Base-by-base conservation (phyloP, 192 early-diverging fungal species). In the Coemansia sp. region DNA sequence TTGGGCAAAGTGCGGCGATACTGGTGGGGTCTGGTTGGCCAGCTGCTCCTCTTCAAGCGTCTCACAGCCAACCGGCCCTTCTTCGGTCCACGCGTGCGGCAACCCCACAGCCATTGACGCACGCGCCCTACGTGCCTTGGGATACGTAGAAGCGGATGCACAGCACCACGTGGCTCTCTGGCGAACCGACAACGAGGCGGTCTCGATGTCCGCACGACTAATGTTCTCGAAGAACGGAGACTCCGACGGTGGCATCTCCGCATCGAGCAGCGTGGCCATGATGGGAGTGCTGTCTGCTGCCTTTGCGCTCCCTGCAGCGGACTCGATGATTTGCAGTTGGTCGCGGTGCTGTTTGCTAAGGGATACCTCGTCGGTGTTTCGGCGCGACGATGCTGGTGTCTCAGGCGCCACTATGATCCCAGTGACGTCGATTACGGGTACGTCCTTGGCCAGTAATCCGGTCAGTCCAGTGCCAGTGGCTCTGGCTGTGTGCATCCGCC, bases 321-420 rank as follows among this genome's bases (percentile, higher is more conserved):
- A 2, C 58, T 25, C 37, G 42, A 23, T 12, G 31, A 16, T 61
- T 26, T 59, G 70, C 45, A 68, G 55, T 26, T 61, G 56, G 56
- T 67, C 53, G 60, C 53, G 59, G n/a, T 62, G 51, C 59, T 68
- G 58, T 30, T 53, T 52, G 31, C 55, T 63, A 45, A 66, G 58
- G 13, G 60, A 28, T 30, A 71, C 66, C 63, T 70, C 71, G 42
- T 72, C 76, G 4, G 70, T 73, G 61, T 72, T 79, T 16, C 76
- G 46, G n/a, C 71, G 66, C 21, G 76, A 79, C 9, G 67, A 43
- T 18, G 71, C 71, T 26, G 76, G 76, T 4, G 76, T 79, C 30
- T 66, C 76, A 46, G 68, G 43, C 45, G 60, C 37, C 2, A 31
- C n/a, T 42, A 60, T 13, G 53, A 51, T 46, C 16, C 15, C 43